Conservation (phyloP, 2,329 filamentous ascomycete genomes). For the Monosporascus sp. region DNA sequence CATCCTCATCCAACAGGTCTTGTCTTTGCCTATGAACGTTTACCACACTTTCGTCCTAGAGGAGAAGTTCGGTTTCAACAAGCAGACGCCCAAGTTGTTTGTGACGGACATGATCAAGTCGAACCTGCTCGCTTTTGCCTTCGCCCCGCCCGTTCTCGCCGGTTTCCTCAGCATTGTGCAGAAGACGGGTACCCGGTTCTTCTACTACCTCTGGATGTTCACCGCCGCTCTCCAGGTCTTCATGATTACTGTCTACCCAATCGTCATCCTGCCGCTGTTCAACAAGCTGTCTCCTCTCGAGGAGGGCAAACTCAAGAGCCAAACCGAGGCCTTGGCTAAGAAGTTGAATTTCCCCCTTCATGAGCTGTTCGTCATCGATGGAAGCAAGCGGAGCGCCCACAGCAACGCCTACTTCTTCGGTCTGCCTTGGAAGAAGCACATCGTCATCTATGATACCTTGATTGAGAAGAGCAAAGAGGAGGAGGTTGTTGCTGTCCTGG, state of each 20-base stretch:
- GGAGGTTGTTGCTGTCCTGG: slow-evolving; percentile 91
- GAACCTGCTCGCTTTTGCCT: slow-evolving; percentile 71
- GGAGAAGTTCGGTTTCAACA: slow-evolving; percentile 98
- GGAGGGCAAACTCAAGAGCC: slow-evolving; percentile 79
- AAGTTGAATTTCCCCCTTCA: slow-evolving; percentile 86
- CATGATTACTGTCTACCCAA: slow-evolving; percentile 93
- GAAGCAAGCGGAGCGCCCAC: slow-evolving; percentile 81
- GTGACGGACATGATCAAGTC: slow-evolving; percentile 87
- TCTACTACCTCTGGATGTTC: slow-evolving; percentile 97
- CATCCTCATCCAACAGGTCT: slow-evolving; percentile 71
- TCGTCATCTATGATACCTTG: slow-evolving; percentile 97
- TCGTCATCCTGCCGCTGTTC: slow-evolving; percentile 90
- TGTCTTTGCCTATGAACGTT: slow-evolving; percentile 76
- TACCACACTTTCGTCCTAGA: slow-evolving; percentile 96
- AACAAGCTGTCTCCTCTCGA: slow-evolving; percentile 95
- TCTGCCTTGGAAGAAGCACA: slow-evolving; percentile 99
- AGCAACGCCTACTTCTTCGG: slow-evolving; percentile 96
- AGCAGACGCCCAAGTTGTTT: slow-evolving; percentile 87
- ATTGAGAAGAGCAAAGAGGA: slow-evolving; percentile 90
- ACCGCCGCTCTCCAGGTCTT: slow-evolving; percentile 84
- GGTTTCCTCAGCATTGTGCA: slow-evolving; percentile 92
- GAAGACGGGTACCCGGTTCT: slow-evolving; percentile 89
- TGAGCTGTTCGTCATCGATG: slow-evolving; percentile 92
- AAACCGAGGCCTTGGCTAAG: slow-evolving; percentile 77
- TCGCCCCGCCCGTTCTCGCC: slow-evolving; percentile 83